Evolutionary conservation across 768 basidiomycete genomes (phyloP), one percentile per base, ranked within the genome.

Genomic region (Krasilnikovozyma curviuscula): DNA sequence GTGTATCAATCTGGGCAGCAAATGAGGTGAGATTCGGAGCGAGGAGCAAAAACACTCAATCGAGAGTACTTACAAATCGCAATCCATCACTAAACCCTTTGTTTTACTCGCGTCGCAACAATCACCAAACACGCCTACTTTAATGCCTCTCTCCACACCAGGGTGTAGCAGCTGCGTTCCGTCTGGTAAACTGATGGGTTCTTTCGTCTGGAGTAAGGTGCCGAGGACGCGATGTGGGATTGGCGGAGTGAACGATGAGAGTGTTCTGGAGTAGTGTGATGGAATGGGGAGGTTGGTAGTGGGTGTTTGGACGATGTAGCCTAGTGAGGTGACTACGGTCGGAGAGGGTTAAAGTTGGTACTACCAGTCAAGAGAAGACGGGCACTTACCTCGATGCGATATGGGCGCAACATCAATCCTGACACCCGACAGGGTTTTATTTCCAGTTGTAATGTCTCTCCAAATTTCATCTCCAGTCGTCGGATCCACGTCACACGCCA

Each of bases 51-150:
- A 37, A 6, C 14, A 23, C 3, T 23, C 3, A 35, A 23, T 9
- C 3, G 5, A 18, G 16, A 4, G 8, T 18, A 40, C 49, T 35
- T 30, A 50, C n/a, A 86, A 68, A 25, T 77, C 73, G 27, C 78
- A 73, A 45, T 74, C 74, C 59, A 64, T 61, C 18, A 80, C 80
- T 21, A 82, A 70, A 1, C 67, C 57, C 24, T 54, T 37, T 5
- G 72, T 70, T 0, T 77, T 35, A 6, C 42, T 55, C 16, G 66
- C 70, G 57, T 85, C 77, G 53, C 65, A 73, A 1, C 81, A 83
- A 59, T 86, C 83, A 0, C 84, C 84, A 5, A 85, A 69, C 39
- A 85, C 70, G 23, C 78, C 78, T 34, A 88, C 61, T 58, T 79
- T 80, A 41, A 81, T 72, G 16, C 83, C 86, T 57, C 68, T 38